These are phyloP conservation scores for Colletotrichum tanaceti DNA, from an alignment of 2,329 filamentous ascomycete species.

Conservation along the genomic window DNA sequence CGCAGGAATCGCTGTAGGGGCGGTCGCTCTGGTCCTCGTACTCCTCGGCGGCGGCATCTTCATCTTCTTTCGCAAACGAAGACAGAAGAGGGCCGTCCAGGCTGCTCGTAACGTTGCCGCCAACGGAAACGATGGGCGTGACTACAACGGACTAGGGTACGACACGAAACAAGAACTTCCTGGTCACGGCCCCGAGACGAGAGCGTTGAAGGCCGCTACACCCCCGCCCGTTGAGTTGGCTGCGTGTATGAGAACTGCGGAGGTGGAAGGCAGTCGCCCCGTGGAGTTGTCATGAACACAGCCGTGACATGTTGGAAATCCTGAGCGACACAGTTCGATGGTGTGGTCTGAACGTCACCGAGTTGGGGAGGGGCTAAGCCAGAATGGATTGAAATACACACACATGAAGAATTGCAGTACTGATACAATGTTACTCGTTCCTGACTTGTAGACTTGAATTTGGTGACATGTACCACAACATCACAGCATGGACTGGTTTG, in stretches of 20 bases:
- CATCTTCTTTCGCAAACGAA: slow-evolving; percentile 8
- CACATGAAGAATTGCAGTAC: too few relatives aligned
- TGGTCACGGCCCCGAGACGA: background rate
- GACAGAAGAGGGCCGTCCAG: background rate
- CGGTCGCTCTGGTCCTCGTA: background rate
- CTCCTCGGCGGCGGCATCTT: background rate
- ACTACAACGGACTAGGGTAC: slow-evolving; percentile 7
- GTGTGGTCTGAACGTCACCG: too few relatives aligned
- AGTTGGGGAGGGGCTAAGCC: too few relatives aligned
- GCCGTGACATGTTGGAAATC: background rate
- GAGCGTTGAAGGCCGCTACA: background rate
- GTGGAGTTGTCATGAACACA: slow-evolving; percentile 6
- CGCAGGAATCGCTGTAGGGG: slow-evolving; percentile 12
- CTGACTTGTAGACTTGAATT: too few relatives aligned
- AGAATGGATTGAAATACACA: too few relatives aligned
- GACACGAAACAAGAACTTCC: slow-evolving; percentile 25
- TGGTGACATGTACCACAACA: background rate
- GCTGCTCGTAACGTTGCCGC: background rate
- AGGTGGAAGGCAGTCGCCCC: slow-evolving; percentile 15
- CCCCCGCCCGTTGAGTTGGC: slow-evolving; percentile 24
- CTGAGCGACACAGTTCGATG: background rate
- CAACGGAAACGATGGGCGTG: background rate
- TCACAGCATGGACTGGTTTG: background rate
- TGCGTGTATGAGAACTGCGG: background rate
- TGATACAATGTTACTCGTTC: too few relatives aligned